Evolutionary conservation across 495 filamentous ascomycete genomes (phyloP).

Genomic region (Penicillium lagena): DNA sequence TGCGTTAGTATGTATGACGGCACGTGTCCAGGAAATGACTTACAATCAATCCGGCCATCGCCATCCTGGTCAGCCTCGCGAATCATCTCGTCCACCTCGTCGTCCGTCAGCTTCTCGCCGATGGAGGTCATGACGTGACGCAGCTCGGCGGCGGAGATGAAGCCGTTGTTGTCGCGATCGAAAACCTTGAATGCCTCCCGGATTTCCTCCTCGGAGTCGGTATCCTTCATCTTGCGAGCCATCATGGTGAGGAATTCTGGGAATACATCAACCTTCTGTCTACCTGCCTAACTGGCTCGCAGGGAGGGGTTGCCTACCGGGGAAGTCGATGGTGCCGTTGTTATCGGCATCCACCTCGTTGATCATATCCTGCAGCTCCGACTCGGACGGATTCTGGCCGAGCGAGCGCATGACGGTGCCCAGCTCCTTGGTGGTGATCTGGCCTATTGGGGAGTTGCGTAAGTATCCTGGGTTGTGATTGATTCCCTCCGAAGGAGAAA

Average conservation of each 20-base stretch:
- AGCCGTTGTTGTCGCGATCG: conserved; percentile 98
- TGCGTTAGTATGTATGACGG: conserved; percentile 2
- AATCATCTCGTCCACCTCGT: conserved; percentile 99
- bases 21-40: conserved; percentile 4
- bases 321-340: conserved; percentile 99
- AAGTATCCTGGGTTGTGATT: not conserved
- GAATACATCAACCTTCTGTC: conserved; percentile 7
- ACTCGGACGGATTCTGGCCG: conserved; percentile 98
- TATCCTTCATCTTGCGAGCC: conserved; percentile 99
- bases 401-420: conserved; percentile 99
- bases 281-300: not conserved
- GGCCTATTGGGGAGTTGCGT: conserved; percentile 49
- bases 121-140: conserved; percentile 99
- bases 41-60: conserved; percentile 96
- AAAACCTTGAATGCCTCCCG: conserved; percentile 95
- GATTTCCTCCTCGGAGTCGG: conserved; percentile 98
- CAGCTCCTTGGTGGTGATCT: conserved; percentile 99
- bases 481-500: conserved; percentile 1
- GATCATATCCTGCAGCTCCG: conserved; percentile 99
- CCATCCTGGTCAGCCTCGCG: conserved; percentile 98
- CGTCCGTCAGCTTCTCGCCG: conserved; percentile 98
- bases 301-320: conserved; percentile 50
- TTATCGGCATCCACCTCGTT: conserved; percentile 99
- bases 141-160: conserved; percentile 95
- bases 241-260: conserved; percentile 99